Evolutionary conservation across 1,139 yeast genomes (phyloP).

Genomic region (Scheffersomyces segobiensis): DNA sequence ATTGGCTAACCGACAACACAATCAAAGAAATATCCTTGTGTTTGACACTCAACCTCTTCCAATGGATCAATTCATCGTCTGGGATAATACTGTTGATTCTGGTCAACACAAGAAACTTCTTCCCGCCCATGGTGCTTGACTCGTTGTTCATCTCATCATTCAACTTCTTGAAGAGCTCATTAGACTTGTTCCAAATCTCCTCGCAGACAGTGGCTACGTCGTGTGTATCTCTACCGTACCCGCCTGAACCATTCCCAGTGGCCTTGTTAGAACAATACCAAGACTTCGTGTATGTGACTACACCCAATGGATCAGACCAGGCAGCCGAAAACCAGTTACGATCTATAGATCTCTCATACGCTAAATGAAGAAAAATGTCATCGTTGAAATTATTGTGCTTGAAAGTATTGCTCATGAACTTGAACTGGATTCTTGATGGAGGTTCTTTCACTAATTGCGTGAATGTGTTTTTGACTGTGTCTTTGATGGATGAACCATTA

Average conservation of each 20-base stretch:
- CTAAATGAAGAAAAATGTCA: constrained; percentile 79
- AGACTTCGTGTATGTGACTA: constrained; percentile 60
- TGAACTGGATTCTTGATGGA: constrained; percentile 52
- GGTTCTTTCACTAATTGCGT: constrained; percentile 49
- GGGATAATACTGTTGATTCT: constrained; percentile 72
- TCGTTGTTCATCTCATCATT: constrained; percentile 34
- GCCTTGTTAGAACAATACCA: constrained; percentile 52
- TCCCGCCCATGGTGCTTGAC: constrained; percentile 45
- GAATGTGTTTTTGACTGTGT: constrained; percentile 23
- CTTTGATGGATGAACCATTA: constrained; percentile 10
- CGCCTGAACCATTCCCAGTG: constrained; percentile 6
- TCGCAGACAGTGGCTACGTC: constrained; percentile 38
- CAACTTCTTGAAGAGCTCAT: constrained; percentile 36
- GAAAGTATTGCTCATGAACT: constrained; percentile 31
- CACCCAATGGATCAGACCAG: constrained; percentile 87
- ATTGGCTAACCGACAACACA: constrained; percentile 69
- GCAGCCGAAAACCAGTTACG: constrained; percentile 84
- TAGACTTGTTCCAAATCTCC: constrained; percentile 42
- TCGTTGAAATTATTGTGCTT: constrained; percentile 42
- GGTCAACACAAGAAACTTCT: constrained; percentile 65
- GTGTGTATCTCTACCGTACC: constrained; percentile 15
- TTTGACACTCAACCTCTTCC: constrained; percentile 67
- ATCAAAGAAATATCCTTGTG: constrained; percentile 65
- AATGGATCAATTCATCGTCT: constrained; percentile 75
- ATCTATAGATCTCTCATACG: constrained; percentile 81